A percentile compares a stretch with the other conserved stretches of the same genome.
Conservation (phyloP, 176 grass and related monocot species). For the Elaeis guineensis region DNA sequence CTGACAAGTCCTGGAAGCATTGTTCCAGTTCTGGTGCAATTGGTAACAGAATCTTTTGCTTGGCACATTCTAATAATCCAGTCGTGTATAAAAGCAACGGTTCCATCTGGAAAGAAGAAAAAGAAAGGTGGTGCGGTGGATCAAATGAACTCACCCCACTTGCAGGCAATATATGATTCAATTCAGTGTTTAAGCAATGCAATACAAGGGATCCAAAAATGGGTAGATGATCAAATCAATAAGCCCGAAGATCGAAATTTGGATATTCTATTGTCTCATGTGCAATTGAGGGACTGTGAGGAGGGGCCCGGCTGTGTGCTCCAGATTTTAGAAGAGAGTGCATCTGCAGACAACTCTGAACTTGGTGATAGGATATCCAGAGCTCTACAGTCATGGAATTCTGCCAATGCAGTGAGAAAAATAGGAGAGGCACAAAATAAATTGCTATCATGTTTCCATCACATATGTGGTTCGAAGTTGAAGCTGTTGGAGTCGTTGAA, state of each 20-base stretch:
- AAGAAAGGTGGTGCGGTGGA: conserved; percentile 53
- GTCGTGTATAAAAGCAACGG: conserved; percentile 47
- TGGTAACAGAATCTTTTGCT: conserved; percentile 75
- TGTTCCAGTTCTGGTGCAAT: conserved; percentile 48
- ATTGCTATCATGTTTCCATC: conserved; percentile 35
- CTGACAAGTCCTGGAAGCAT: conserved; percentile 54
- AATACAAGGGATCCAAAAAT: conserved; percentile 38
- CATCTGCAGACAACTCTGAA: conserved; percentile 26
- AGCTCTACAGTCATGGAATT: conserved; percentile 55
- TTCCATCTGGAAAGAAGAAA: conserved; percentile 82
- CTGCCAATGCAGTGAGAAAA: conserved; percentile 39
- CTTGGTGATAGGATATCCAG: conserved; percentile 47
- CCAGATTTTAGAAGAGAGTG: conserved; percentile 43
- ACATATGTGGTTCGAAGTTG: conserved; percentile 48
- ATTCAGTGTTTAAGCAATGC: conserved; percentile 43
- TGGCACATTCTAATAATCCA: conserved; percentile 84
- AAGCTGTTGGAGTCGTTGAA: conserved; percentile 38
- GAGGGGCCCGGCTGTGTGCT: conserved; percentile 45
- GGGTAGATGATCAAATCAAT: conserved; percentile 57
- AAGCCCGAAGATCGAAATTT: conserved; percentile 48
- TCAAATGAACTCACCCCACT: conserved; percentile 42
- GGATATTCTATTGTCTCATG: conserved; percentile 43
- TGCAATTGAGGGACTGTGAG: conserved; percentile 29
- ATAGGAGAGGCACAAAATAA: conserved; percentile 39
- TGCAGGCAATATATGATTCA: conserved; percentile 52